phyloP scores from a whole-genome alignment of 2,329 filamentous ascomycete species.

The Blastomyces percursus region DNA sequence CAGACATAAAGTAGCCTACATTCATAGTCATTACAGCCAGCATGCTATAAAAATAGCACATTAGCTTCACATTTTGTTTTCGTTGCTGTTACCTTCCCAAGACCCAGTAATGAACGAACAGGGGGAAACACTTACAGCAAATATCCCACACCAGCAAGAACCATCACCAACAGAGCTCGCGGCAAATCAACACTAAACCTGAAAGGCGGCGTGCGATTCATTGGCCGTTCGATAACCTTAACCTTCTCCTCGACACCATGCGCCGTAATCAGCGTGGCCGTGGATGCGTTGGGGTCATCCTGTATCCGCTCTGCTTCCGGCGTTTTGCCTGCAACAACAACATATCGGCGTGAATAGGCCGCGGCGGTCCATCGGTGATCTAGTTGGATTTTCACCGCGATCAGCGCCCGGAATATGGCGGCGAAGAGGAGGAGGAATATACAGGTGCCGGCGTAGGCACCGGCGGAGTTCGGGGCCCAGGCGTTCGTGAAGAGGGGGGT shows the following conservation, averaged over 20 bases:
- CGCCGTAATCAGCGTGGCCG: constrained; percentile 54
- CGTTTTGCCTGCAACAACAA: constrained; percentile 57
- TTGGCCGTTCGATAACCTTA: constrained; percentile 51
- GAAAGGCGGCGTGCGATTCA: constrained; percentile 52
- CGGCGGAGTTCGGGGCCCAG: constrained; percentile 63
- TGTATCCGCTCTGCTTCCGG: constrained; percentile 49
- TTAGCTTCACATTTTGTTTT: neutral
- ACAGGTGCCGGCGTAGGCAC: constrained; percentile 76
- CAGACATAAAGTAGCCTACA: constrained; percentile 70
- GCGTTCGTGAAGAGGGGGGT: constrained; percentile 55
- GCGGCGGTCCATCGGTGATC: constrained; percentile 56
- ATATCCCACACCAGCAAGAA: constrained; percentile 69
- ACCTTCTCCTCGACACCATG: constrained; percentile 76
- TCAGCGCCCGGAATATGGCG: constrained; percentile 55
- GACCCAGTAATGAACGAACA: neutral
- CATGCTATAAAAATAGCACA: constrained; percentile 46
- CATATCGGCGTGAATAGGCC: constrained; percentile 64
- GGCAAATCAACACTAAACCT: constrained; percentile 68
- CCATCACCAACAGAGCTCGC: constrained; percentile 57
- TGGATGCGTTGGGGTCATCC: constrained; percentile 51
- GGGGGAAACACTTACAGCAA: constrained; percentile 56
- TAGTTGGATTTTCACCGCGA: constrained; percentile 55
- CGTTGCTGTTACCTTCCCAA: neutral
- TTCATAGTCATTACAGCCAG: constrained; percentile 85
- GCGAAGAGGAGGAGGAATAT: constrained; percentile 78